Evolutionary conservation across 148 eudicot genomes (phyloP).

Genomic region (Fagopyrum tataricum): DNA sequence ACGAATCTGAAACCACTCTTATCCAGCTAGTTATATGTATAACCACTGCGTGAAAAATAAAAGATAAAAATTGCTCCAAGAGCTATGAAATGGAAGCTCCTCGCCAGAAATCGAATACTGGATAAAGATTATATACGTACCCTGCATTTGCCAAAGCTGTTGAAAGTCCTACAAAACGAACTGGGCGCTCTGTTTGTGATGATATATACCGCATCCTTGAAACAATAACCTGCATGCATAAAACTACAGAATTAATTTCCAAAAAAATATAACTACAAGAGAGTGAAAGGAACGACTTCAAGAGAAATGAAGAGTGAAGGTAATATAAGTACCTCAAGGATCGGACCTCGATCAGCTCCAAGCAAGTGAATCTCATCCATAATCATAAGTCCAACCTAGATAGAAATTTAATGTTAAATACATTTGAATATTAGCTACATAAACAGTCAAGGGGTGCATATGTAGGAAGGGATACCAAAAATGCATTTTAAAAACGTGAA

Average conservation of each 20-base stretch:
- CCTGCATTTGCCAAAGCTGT: slow-evolving; percentile 98
- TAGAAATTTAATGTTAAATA: neutral
- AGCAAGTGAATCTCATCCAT: slow-evolving; percentile 97
- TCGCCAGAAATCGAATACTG: neutral
- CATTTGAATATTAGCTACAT: too few species aligned
- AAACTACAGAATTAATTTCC: neutral
- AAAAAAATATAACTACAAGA: neutral
- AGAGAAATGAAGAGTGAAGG: neutral
- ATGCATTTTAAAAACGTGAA: neutral
- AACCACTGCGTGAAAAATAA: neutral
- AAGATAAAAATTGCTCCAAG: neutral
- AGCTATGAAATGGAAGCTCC: neutral
- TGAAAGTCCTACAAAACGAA: slow-evolving; percentile 95
- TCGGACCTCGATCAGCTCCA: slow-evolving; percentile 98
- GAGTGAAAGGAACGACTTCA: too few species aligned
- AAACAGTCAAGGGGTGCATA: neutral
- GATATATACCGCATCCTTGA: slow-evolving; percentile 99
- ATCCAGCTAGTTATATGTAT: neutral
- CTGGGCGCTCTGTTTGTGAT: slow-evolving; percentile 84
- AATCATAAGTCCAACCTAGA: slow-evolving; percentile 79
- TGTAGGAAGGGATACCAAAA: neutral
- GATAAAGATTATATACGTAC: neutral
- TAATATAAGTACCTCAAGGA: slow-evolving; percentile 70
- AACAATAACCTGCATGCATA: slow-evolving; percentile 65
- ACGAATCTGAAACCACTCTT: neutral